Evolutionary conservation across 2,329 filamentous ascomycete genomes (phyloP), one percentile per base, ranked within the genome.

Genomic region (Fusarium equiseti): DNA sequence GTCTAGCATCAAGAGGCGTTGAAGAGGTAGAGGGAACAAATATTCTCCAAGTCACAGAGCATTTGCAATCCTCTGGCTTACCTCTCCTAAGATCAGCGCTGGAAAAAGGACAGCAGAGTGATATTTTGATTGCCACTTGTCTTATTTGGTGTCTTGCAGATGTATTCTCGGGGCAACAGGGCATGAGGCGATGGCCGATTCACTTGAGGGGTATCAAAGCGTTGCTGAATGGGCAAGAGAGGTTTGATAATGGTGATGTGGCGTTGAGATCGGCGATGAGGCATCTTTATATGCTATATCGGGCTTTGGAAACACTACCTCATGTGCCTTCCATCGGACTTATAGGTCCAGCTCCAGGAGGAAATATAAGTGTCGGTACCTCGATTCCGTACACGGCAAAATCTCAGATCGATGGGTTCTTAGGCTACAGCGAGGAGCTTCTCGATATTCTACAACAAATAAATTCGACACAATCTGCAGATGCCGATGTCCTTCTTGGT

Each of bases 121-220:
- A 77, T 8, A 63, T 71, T 5, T 10, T 77, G 1, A 58, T 77
- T 6, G 74, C 73, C 2, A 77, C 76, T 0, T 77, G 76, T 26
- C 70, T 77, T 6, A 75, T 77, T 8, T 77, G 76, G 76, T 77
- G 76, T 20, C 54, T 77, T 2, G 71, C 76, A 2, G 76, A 77
- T 20, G 75, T 77, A 0, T 77, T 77, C 11, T 67, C 74, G 0
- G 74, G 68, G 0, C 59, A 67, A 2, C 74, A 73, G 12, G 76
- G 71, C 1, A 61, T 73, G 22, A 69, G 66, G 0, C 63, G 72
- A 2, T 77, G 76, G 76, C 66, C 66, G 0, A 70, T 77, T 2
- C 76, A 77, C 27, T n/a, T 77, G 1, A 68, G 73, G 6, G 76
- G 76, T 0, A 71, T 77, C 16, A 77, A 70, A 2, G 76, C 76